A percentile compares a stretch with the other conserved stretches of the same genome.
phyloP scores from a whole-genome alignment of 495 filamentous ascomycete genomes.

The Aspergillus funiculosus region DNA sequence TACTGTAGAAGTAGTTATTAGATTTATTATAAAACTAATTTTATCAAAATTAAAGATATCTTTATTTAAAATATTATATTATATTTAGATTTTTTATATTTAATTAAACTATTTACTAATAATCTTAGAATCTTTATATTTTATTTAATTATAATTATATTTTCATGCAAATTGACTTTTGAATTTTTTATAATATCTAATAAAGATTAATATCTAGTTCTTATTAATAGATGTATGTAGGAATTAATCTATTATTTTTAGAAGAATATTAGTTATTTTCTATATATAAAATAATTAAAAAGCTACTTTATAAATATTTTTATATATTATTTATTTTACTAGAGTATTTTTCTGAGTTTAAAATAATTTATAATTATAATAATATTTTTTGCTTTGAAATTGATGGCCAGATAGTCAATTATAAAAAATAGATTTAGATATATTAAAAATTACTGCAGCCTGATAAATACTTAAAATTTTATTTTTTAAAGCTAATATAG shows the following conservation, averaged over 20 bases:
- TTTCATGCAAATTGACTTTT: too few species aligned
- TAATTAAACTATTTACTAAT: background rate
- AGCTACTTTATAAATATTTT: too few species aligned
- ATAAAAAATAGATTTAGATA: background rate
- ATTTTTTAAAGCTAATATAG: too few species aligned
- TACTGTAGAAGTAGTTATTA: slow-evolving; percentile 1
- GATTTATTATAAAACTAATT: background rate
- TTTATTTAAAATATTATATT: background rate
- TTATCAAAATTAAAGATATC: slow-evolving; percentile 1
- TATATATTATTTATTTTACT: too few species aligned
- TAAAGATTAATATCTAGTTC: too few species aligned
- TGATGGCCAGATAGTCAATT: background rate
- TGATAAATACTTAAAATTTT: slow-evolving; percentile 7
- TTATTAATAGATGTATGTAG: background rate
- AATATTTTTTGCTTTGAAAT: background rate
- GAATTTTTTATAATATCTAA: background rate
- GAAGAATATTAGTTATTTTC: too few species aligned
- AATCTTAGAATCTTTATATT: background rate
- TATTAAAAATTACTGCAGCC: slow-evolving; percentile 1
- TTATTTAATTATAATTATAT: background rate
- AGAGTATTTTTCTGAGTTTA: too few species aligned
- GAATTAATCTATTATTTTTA: too few species aligned
- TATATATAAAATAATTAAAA: too few species aligned
- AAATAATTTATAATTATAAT: too few species aligned
- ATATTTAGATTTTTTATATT: background rate